Evolutionary conservation across 2,329 filamentous ascomycete genomes (phyloP).

Genomic region (Stemphylium lycopersici): DNA sequence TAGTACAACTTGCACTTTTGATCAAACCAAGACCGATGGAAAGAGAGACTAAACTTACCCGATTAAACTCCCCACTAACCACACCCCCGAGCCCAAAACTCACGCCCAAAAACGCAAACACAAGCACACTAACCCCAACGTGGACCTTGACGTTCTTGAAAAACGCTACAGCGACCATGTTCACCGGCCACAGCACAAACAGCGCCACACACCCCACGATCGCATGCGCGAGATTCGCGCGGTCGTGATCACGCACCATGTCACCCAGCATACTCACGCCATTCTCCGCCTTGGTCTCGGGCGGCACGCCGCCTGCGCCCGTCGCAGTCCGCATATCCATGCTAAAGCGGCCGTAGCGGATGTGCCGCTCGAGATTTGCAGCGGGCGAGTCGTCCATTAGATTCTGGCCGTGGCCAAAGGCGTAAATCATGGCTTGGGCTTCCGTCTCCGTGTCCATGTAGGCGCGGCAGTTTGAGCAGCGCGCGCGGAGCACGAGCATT

Average conservation of each 20-base stretch:
- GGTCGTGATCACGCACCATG: slow-evolving; percentile 35
- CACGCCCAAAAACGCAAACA: slow-evolving; percentile 46
- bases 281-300: slow-evolving; percentile 18
- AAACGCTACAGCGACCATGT: slow-evolving; percentile 47
- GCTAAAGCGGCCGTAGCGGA: slow-evolving; percentile 49
- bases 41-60: slow-evolving; percentile 36
- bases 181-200: slow-evolving; percentile 42
- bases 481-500: slow-evolving; percentile 46
- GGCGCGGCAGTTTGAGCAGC: slow-evolving; percentile 49
- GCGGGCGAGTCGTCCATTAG: slow-evolving; percentile 37
- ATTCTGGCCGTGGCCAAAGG: slow-evolving; percentile 45
- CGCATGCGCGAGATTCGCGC: slow-evolving; percentile 39
- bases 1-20: no score
- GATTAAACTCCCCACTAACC: slow-evolving; percentile 49
- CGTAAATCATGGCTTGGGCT: slow-evolving; percentile 51
- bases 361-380: slow-evolving; percentile 47
- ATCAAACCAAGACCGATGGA: not conserved
- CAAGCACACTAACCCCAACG: slow-evolving; percentile 48
- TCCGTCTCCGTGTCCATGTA: slow-evolving; percentile 42
- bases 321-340: slow-evolving; percentile 51
- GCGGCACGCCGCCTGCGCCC: slow-evolving; percentile 44
- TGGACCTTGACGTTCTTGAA: slow-evolving; percentile 51
- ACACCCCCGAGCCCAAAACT: slow-evolving; percentile 52
- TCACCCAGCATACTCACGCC: slow-evolving; percentile 33
- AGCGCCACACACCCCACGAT: slow-evolving; percentile 42